These are phyloP conservation scores for Pisolithus marmoratus DNA, from an alignment of 768 basidiomycete genomes.

Conservation along the genomic window DNA sequence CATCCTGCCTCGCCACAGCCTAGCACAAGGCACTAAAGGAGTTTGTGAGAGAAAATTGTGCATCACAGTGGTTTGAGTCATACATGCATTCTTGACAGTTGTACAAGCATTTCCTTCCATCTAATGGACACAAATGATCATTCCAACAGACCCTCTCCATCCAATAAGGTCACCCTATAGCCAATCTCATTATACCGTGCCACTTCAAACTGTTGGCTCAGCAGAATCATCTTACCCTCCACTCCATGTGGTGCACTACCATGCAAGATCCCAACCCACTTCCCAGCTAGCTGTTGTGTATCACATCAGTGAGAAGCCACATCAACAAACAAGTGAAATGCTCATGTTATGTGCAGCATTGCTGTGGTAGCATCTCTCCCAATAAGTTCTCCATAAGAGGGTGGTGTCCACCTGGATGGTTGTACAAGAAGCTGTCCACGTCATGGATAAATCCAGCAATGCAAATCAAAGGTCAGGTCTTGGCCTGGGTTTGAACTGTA, in stretches of 20 bases:
- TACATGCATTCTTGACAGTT: too few species aligned
- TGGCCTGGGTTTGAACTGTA: conserved; percentile 71
- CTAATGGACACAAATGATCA: conserved; percentile 10
- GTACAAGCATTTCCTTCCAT: too few species aligned
- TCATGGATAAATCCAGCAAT: conserved; percentile 94
- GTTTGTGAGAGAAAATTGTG: too few species aligned
- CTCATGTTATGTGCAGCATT: conserved; percentile 82
- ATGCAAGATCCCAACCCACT: conserved; percentile 50
- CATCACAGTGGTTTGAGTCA: too few species aligned
- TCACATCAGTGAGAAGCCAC: neutral
- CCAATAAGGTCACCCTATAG: conserved; percentile 50
- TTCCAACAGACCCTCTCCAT: conserved; percentile 48
- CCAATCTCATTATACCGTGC: conserved; percentile 59
- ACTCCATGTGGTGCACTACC: conserved; percentile 49
- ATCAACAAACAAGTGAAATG: neutral
- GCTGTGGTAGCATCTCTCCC: conserved; percentile 87
- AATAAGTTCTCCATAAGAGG: conserved; percentile 75
- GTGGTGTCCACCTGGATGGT: conserved; percentile 89
- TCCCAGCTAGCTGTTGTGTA: conserved; percentile 35
- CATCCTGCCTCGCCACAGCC: too few species aligned
- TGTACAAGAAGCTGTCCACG: conserved; percentile 75
- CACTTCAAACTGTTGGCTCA: conserved; percentile 66
- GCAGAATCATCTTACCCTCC: conserved; percentile 65
- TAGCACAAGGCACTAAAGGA: too few species aligned
- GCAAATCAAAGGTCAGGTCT: conserved; percentile 76